Percentiles rank a stretch among this genome's conserved stretches.
These are phyloP conservation scores for Canna indica DNA, from an alignment of 176 grass and related monocot species.

Conservation along the genomic window DNA sequence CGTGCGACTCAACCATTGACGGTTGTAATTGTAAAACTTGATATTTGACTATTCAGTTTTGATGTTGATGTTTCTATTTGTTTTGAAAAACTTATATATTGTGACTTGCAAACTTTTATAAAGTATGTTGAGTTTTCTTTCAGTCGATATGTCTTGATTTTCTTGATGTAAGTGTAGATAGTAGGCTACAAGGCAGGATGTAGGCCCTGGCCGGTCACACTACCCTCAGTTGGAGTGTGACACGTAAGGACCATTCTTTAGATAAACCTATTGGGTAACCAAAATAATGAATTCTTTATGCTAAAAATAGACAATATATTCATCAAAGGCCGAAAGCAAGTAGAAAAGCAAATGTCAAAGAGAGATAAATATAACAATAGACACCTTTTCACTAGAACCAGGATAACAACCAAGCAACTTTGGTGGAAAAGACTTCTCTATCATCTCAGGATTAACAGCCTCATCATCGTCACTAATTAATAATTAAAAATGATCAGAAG, in stretches of 20 bases:
- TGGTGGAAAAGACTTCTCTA: conserved; percentile 33
- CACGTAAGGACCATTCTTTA: conserved; percentile 87
- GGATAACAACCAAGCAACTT: conserved; percentile 56
- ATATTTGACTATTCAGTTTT: too few relatives aligned
- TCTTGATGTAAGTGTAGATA: too few relatives aligned
- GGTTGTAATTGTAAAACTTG: too few relatives aligned
- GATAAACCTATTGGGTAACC: conserved; percentile 39
- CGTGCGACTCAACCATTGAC: too few relatives aligned
- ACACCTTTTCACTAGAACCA: conserved; percentile 55
- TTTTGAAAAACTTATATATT: too few relatives aligned
- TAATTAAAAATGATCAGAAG: too few relatives aligned
- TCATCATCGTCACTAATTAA: conserved; percentile 67
- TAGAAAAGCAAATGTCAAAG: not conserved
- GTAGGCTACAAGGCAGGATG: too few relatives aligned
- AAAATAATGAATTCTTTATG: not conserved
- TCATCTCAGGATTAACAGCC: conserved; percentile 26
- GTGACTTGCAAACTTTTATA: too few relatives aligned
- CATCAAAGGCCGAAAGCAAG: not conserved
- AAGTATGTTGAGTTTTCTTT: too few relatives aligned
- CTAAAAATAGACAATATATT: conserved; percentile 11
- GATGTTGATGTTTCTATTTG: too few relatives aligned
- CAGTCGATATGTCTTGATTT: too few relatives aligned
- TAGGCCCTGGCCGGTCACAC: too few relatives aligned
- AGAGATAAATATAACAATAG: not conserved
- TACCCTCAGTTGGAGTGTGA: conserved; percentile 88